phyloP scores from a whole-genome alignment of 225 moss, liverwort and hornwort genomes.

The Climacium dendroides region DNA sequence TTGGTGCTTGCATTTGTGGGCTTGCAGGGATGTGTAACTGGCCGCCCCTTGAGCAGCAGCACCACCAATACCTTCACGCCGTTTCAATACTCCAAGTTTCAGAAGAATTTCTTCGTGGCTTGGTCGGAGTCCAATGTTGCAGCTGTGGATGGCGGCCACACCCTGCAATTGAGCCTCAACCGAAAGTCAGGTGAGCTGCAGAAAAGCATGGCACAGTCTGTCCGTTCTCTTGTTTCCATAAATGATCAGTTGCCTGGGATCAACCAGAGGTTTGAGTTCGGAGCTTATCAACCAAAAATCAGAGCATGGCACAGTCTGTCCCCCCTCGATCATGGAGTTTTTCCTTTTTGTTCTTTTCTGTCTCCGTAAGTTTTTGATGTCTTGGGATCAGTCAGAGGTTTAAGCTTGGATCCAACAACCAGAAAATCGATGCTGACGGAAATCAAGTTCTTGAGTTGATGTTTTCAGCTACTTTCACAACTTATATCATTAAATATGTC shows the following conservation, averaged over 20 bases:
- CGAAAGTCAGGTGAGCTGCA: slow-evolving; percentile 18
- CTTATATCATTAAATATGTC: not conserved
- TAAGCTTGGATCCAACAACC: not conserved
- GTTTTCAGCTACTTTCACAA: not conserved
- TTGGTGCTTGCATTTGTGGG: slow-evolving; percentile 4
- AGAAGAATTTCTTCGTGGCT: slow-evolving; percentile 36
- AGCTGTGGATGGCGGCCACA: slow-evolving; percentile 44
- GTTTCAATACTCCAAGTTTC: slow-evolving; percentile 40
- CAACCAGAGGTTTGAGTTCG: not conserved
- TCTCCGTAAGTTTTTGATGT: not conserved
- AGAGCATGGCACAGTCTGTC: not conserved
- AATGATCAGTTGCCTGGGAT: not conserved
- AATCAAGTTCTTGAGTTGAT: not conserved
- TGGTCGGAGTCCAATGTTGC: slow-evolving; percentile 48
- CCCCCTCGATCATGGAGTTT: not conserved
- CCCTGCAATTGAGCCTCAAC: slow-evolving; percentile 35
- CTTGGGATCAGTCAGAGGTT: not conserved
- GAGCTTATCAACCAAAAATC: not conserved
- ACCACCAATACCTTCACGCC: slow-evolving; percentile 12
- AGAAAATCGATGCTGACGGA: not conserved
- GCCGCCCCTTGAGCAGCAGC: slow-evolving; percentile 1
- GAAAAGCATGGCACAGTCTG: not conserved
- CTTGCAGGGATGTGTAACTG: not conserved
- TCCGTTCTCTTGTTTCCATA: not conserved
- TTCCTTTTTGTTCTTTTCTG: not conserved